Percentiles rank a stretch among this genome's conserved stretches.
These are phyloP conservation scores for Saccharomyces hybrid DNA, from an alignment of 1,139 yeast genomes.

Conservation along the genomic window DNA sequence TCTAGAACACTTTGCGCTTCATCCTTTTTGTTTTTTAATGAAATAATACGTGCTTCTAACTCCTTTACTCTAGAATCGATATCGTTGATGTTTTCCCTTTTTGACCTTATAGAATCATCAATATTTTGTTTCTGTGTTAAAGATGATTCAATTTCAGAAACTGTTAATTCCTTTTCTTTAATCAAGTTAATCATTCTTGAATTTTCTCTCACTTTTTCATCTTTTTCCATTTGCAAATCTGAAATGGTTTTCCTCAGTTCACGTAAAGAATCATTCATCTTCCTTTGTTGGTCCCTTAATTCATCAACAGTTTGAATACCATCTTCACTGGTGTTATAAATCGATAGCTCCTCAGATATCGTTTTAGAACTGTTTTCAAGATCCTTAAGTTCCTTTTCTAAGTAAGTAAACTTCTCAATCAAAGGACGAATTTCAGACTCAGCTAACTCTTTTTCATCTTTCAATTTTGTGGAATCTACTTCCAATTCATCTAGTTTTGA, in stretches of 20 bases:
- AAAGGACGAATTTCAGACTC: conserved; percentile 19
- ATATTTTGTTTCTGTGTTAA: conserved; percentile 38
- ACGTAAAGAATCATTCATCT: conserved; percentile 39
- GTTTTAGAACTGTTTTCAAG: conserved; percentile 37
- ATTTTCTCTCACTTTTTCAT: conserved; percentile 40
- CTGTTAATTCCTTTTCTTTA: conserved; percentile 48
- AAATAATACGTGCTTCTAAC: not conserved
- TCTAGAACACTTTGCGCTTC: not conserved
- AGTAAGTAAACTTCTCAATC: conserved; percentile 17
- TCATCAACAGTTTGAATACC: conserved; percentile 37
- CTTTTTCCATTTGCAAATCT: conserved; percentile 43
- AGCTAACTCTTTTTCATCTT: conserved; percentile 15
- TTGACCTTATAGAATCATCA: conserved; percentile 30
- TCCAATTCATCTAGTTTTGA: conserved; percentile 24
- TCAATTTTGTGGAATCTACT: conserved; percentile 11
- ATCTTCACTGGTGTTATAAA: conserved; percentile 15
- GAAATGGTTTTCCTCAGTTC: conserved; percentile 39
- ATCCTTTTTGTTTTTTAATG: not conserved
- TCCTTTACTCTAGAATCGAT: conserved; percentile 30
- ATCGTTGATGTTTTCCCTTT: conserved; percentile 37
- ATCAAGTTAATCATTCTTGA: conserved; percentile 44
- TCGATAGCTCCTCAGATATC: conserved; percentile 33
- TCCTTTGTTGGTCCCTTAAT: conserved; percentile 43
- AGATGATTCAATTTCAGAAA: conserved; percentile 49
- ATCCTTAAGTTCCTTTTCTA: conserved; percentile 22